Percentiles rank a stretch among this genome's conserved stretches.
phyloP scores from a whole-genome alignment of 2,329 filamentous ascomycete genomes.

The Pestalotiopsis sp. region DNA sequence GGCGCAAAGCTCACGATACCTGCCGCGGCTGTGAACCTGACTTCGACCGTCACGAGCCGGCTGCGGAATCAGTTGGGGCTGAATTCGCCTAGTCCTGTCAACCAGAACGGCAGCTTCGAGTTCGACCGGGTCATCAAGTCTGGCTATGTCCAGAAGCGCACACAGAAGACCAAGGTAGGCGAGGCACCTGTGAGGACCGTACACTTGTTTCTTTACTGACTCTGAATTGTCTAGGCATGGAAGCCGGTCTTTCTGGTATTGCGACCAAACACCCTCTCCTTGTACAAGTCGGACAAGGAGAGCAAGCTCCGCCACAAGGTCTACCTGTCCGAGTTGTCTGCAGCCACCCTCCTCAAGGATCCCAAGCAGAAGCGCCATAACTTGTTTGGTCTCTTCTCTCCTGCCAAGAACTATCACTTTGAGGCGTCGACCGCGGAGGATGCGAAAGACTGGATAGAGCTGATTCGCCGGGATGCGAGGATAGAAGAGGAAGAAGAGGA shows the following conservation, averaged over 20 bases:
- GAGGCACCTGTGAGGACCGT: background rate
- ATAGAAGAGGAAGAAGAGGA: slow-evolving; percentile 90
- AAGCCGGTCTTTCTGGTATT: slow-evolving; percentile 88
- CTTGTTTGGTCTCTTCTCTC: slow-evolving; percentile 90
- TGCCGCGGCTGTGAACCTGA: slow-evolving; percentile 24
- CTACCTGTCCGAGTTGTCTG: slow-evolving; percentile 85
- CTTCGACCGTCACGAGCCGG: slow-evolving; percentile 27
- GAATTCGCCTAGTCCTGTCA: slow-evolving; percentile 80
- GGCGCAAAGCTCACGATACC: slow-evolving; percentile 28
- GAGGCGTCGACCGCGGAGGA: slow-evolving; percentile 75
- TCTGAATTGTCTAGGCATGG: slow-evolving; percentile 67
- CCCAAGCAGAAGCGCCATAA: slow-evolving; percentile 84
- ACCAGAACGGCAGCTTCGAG: slow-evolving; percentile 93
- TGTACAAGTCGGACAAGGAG: slow-evolving; percentile 92
- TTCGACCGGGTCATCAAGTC: slow-evolving; percentile 93
- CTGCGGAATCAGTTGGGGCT: slow-evolving; percentile 49
- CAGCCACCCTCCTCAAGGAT: slow-evolving; percentile 85
- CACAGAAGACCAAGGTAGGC: slow-evolving; percentile 86
- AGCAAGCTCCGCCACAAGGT: slow-evolving; percentile 88
- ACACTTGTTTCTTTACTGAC: background rate
- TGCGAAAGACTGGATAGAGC: slow-evolving; percentile 81
- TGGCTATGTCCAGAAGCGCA: slow-evolving; percentile 83
- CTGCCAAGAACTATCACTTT: slow-evolving; percentile 88
- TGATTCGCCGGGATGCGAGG: slow-evolving; percentile 77
- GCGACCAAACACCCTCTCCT: slow-evolving; percentile 83